Conservation (phyloP, 768 basidiomycete species). For the Panellus pusillus region DNA sequence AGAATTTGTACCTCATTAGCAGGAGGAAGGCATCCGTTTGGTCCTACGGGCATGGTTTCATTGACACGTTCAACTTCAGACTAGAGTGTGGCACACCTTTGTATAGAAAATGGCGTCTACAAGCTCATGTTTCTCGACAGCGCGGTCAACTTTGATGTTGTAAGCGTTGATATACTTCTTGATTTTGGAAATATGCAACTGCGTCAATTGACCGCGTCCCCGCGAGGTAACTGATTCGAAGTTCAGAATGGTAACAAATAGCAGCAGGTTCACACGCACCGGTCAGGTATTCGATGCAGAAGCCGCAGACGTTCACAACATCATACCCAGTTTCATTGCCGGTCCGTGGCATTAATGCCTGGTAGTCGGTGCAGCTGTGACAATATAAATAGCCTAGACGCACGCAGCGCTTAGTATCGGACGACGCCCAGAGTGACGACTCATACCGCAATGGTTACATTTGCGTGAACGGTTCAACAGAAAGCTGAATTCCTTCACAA, state of each 20-base stretch:
- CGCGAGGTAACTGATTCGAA: slow-evolving; percentile 63
- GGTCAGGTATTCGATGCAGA: slow-evolving; percentile 68
- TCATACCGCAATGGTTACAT: slow-evolving; percentile 21
- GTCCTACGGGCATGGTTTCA: slow-evolving; percentile 33
- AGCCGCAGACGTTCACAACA: slow-evolving; percentile 64
- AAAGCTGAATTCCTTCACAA: slow-evolving; percentile 19
- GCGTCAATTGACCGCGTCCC: slow-evolving; percentile 55
- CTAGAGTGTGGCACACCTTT: slow-evolving; percentile 43
- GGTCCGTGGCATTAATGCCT: slow-evolving; percentile 72
- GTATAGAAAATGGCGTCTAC: slow-evolving; percentile 60
- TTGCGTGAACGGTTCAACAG: slow-evolving; percentile 6
- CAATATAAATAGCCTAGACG: slow-evolving; percentile 69
- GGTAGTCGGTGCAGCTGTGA: slow-evolving; percentile 70
- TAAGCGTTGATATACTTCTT: slow-evolving; percentile 73
- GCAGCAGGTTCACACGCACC: slow-evolving; percentile 41
- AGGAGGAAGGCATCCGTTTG: slow-evolving; percentile 60
- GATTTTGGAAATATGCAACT: slow-evolving; percentile 57
- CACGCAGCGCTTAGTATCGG: background rate
- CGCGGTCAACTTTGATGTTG: slow-evolving; percentile 58
- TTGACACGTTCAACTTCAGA: background rate
- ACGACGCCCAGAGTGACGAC: background rate
- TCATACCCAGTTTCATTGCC: slow-evolving; percentile 62
- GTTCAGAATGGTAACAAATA: slow-evolving; percentile 7
- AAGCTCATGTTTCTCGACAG: slow-evolving; percentile 78
- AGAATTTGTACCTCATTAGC: slow-evolving; percentile 54